Evolutionary conservation across 2,329 filamentous ascomycete species (phyloP).

Genomic region (Epichloe glyceriae): DNA sequence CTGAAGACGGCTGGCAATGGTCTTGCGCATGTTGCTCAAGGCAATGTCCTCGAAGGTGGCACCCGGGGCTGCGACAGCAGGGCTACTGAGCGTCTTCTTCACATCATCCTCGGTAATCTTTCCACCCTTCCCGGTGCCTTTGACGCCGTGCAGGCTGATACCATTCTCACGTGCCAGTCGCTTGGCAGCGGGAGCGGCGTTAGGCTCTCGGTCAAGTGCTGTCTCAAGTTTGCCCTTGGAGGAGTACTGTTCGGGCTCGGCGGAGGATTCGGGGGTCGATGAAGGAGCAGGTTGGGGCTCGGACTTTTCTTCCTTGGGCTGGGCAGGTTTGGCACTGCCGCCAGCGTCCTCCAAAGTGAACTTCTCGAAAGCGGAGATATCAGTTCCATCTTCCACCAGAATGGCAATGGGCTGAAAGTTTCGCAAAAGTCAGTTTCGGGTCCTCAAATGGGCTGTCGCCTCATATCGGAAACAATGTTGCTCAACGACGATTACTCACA

Average conservation of each 20-base stretch:
- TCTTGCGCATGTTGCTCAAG: slow-evolving; percentile 91
- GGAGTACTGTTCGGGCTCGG: slow-evolving; percentile 56
- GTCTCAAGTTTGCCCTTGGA: slow-evolving; percentile 69
- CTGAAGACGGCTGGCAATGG: slow-evolving; percentile 80
- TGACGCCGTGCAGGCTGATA: slow-evolving; percentile 61
- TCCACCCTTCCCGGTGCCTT: slow-evolving; percentile 76
- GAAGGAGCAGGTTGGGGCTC: slow-evolving; percentile 47
- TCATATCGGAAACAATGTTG: slow-evolving; percentile 1
- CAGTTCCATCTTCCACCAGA: slow-evolving; percentile 80
- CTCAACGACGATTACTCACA: slow-evolving; percentile 45
- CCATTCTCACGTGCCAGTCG: slow-evolving; percentile 76
- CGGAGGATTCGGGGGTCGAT: slow-evolving; percentile 26
- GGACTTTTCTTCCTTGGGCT: slow-evolving; percentile 54
- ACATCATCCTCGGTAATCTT: slow-evolving; percentile 87
- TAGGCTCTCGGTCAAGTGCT: slow-evolving; percentile 68
- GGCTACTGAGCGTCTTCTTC: slow-evolving; percentile 63
- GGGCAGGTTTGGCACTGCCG: slow-evolving; percentile 54
- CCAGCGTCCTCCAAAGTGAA: slow-evolving; percentile 87
- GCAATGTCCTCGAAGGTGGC: slow-evolving; percentile 73
- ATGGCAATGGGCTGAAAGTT: slow-evolving; percentile 75
- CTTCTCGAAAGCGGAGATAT: slow-evolving; percentile 75
- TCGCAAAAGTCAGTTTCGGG: slow-evolving; percentile 1
- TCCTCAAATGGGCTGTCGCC: slow-evolving; percentile 1
- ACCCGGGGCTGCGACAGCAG: slow-evolving; percentile 39
- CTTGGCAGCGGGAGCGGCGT: slow-evolving; percentile 60